A percentile compares a stretch with the other conserved stretches of the same genome.
These are phyloP conservation scores for Boletus patriciae DNA, from an alignment of 768 basidiomycete genomes.

Conservation along the genomic window DNA sequence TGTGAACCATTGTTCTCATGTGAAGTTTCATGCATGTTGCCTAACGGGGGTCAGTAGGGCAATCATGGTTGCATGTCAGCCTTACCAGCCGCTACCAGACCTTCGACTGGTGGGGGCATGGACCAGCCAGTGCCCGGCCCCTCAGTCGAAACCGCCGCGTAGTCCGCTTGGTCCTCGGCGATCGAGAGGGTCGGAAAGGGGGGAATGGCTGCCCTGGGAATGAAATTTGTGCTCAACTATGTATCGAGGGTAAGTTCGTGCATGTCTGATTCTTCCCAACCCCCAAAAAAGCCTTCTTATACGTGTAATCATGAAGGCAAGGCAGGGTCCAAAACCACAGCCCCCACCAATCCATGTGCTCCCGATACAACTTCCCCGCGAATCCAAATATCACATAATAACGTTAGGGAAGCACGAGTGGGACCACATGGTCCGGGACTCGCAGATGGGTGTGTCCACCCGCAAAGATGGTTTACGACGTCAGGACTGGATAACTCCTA, in stretches of 20 bases:
- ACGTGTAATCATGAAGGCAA: not conserved
- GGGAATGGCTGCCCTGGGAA: not conserved
- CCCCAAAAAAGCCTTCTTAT: not conserved
- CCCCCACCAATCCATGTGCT: not conserved
- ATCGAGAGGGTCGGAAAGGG: no score
- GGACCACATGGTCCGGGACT: no score
- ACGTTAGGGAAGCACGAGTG: no score
- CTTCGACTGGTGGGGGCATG: not conserved
- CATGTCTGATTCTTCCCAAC: not conserved
- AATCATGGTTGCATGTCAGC: not conserved
- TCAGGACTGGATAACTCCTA: no score
- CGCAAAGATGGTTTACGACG: not conserved
- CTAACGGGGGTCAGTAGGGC: conserved; percentile 3
- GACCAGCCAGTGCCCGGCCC: not conserved
- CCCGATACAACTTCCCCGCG: not conserved
- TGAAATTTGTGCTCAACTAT: not conserved
- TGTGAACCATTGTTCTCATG: not conserved
- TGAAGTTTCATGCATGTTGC: not conserved
- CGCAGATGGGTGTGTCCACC: not conserved
- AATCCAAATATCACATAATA: not conserved
- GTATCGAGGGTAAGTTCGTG: conserved; percentile 1
- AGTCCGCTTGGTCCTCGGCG: not conserved
- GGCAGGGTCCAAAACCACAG: not conserved
- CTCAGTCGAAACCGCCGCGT: not conserved
- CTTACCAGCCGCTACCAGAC: not conserved